Evolutionary conservation across 1,284 basidiomycete genomes (phyloP).

Genomic region (Mycosarcoma mackinlayi): DNA sequence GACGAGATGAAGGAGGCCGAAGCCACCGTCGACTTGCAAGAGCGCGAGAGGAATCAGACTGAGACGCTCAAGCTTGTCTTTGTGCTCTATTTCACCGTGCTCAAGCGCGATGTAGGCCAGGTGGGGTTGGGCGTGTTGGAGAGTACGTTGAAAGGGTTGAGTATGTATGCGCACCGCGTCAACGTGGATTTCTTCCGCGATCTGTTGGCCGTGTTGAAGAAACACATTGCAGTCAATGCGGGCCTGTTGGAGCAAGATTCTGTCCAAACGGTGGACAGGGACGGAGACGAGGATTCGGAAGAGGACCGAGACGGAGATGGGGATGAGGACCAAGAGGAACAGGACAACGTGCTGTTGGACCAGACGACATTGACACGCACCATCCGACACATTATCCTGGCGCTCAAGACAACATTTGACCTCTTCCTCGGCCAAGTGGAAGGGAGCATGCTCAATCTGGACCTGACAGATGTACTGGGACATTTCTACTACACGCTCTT

Average conservation of each 20-base stretch:
- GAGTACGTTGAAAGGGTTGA: constrained; percentile 88
- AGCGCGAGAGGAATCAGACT: constrained; percentile 88
- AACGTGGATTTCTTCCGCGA: constrained; percentile 99
- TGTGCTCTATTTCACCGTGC: constrained; percentile 94
- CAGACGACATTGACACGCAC: constrained; percentile 42
- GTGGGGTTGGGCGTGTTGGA: constrained; percentile 84
- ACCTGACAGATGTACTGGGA: constrained; percentile 87
- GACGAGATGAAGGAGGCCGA: constrained; percentile 74
- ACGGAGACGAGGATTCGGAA: constrained; percentile 5
- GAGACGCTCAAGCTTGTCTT: constrained; percentile 98
- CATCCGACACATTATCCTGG: constrained; percentile 79
- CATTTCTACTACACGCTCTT: constrained; percentile 76
- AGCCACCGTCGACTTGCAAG: constrained; percentile 92
- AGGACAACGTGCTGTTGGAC: constrained; percentile 29
- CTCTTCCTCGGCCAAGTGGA: constrained; percentile 97
- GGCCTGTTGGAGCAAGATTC: constrained; percentile 7
- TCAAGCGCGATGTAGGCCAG: constrained; percentile 78
- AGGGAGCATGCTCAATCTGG: constrained; percentile 83
- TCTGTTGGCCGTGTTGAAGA: constrained; percentile 85
- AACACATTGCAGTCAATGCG: constrained; percentile 73
- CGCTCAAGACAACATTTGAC: constrained; percentile 95
- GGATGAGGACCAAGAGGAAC: constrained; percentile 9
- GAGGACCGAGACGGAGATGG: background rate
- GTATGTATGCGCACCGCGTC: constrained; percentile 93
- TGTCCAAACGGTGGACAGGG: background rate